These are phyloP conservation scores for Oryza coarctata DNA, from an alignment of 176 grass and related monocot species.

Conservation along the genomic window DNA sequence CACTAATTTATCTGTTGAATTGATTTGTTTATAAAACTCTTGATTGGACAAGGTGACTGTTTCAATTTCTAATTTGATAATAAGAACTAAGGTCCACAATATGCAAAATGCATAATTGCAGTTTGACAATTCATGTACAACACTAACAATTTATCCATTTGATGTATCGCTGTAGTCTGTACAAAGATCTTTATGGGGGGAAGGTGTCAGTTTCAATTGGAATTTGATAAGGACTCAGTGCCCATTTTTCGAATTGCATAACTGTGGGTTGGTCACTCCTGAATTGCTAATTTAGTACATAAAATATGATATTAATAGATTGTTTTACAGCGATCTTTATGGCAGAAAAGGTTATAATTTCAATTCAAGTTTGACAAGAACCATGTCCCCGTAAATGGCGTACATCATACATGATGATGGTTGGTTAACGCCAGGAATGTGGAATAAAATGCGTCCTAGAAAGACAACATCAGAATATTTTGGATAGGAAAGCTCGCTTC, in stretches of 20 bases:
- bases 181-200: constrained; percentile 33
- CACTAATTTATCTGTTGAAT: constrained; percentile 42
- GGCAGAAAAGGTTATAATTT: constrained; percentile 1
- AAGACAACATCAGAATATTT: background rate
- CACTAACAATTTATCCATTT: constrained; percentile 13
- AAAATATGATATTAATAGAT: background rate
- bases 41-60: constrained; percentile 1
- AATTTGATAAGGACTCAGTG: constrained; percentile 8
- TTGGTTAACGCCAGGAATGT: background rate
- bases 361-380: constrained; percentile 25
- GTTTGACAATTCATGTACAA: background rate
- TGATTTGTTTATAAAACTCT: constrained; percentile 46
- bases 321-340: constrained; percentile 30
- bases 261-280: background rate
- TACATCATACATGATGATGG: background rate
- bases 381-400: background rate
- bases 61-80: constrained; percentile 41
- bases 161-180: constrained; percentile 20
- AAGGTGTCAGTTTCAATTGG: constrained; percentile 28
- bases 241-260: background rate
- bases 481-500: background rate
- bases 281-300: constrained; percentile 2
- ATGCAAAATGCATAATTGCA: constrained; percentile 4
- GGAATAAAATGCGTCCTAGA: background rate
- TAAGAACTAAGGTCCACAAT: background rate